These are phyloP conservation scores for Aphanomyces astaci DNA, from an alignment of 352 stramenopile species.

Conservation along the genomic window DNA sequence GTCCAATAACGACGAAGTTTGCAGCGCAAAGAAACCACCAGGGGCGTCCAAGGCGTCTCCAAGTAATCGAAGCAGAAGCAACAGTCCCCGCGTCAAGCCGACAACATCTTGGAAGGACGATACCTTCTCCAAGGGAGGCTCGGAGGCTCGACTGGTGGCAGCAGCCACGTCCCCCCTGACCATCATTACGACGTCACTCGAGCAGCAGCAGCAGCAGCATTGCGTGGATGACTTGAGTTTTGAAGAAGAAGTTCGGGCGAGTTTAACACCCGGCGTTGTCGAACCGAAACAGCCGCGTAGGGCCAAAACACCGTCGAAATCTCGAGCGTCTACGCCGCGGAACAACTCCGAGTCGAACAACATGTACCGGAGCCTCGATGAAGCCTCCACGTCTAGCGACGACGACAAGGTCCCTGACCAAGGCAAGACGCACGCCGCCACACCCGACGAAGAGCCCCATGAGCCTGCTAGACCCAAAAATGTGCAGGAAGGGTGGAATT, in stretches of 20 bases:
- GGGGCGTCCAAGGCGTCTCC: too few species aligned
- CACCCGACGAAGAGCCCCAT: background rate
- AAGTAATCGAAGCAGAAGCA: too few species aligned
- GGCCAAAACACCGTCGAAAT: background rate
- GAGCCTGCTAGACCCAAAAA: too few species aligned
- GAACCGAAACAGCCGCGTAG: background rate
- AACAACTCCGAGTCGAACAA: background rate
- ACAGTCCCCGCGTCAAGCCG: background rate
- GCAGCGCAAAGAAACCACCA: too few species aligned
- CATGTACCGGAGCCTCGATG: constrained; percentile 5
- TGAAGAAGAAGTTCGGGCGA: background rate
- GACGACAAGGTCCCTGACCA: background rate
- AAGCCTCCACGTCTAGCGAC: background rate
- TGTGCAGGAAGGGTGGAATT: constrained; percentile 2
- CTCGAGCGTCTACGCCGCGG: background rate
- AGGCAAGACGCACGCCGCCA: background rate
- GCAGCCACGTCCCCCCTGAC: background rate
- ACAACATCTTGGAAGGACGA: background rate
- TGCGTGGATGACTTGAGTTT: background rate
- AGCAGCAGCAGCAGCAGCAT: background rate
- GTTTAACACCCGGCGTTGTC: background rate
- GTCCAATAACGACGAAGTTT: too few species aligned
- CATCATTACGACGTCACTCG: background rate
- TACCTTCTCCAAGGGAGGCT: background rate
- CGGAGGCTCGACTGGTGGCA: too few species aligned